phyloP scores from a whole-genome alignment of 805 yeast genomes.

The Yarrowia sp. region DNA sequence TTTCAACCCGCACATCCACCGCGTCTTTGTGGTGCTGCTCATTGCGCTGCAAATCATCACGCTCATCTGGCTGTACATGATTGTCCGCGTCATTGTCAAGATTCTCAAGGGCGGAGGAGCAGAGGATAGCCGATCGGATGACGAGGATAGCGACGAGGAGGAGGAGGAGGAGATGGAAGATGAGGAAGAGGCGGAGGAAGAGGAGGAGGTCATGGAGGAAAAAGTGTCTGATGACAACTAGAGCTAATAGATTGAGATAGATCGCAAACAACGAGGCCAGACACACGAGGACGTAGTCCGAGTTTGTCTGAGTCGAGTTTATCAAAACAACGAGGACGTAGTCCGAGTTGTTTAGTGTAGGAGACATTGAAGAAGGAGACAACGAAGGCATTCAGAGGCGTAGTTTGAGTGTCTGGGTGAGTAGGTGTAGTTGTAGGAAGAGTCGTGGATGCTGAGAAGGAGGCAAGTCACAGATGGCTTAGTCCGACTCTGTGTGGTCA shows the following conservation, averaged over 20 bases:
- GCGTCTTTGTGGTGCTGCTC: conserved; percentile 61
- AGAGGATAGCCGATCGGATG: conserved; percentile 86
- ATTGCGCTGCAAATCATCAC: conserved; percentile 71
- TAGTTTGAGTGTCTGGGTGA: too few species aligned
- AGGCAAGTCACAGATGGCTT: too few species aligned
- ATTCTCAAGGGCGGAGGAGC: conserved; percentile 78
- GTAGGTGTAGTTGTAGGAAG: too few species aligned
- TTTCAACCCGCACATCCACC: conserved; percentile 48
- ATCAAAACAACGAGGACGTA: too few species aligned
- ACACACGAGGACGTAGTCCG: too few species aligned
- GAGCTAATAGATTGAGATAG: conserved; percentile 22
- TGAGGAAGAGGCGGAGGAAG: conserved; percentile 8
- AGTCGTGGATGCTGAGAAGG: too few species aligned
- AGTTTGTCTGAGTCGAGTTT: too few species aligned
- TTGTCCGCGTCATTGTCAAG: conserved; percentile 69
- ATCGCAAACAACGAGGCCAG: too few species aligned
- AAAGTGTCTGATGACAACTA: conserved; percentile 14
- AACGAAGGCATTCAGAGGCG: too few species aligned
- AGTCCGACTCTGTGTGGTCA: too few species aligned
- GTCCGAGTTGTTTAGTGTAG: too few species aligned
- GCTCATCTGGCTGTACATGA: conserved; percentile 76
- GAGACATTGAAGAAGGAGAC: too few species aligned
- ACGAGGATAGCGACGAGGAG: conserved; percentile 58
- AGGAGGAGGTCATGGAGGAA: conserved; percentile 21
- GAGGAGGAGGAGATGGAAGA: conserved; percentile 17